Evolutionary conservation across 225 moss, liverwort and hornwort genomes (phyloP).

Genomic region (Physcomitrellopsis africana): DNA sequence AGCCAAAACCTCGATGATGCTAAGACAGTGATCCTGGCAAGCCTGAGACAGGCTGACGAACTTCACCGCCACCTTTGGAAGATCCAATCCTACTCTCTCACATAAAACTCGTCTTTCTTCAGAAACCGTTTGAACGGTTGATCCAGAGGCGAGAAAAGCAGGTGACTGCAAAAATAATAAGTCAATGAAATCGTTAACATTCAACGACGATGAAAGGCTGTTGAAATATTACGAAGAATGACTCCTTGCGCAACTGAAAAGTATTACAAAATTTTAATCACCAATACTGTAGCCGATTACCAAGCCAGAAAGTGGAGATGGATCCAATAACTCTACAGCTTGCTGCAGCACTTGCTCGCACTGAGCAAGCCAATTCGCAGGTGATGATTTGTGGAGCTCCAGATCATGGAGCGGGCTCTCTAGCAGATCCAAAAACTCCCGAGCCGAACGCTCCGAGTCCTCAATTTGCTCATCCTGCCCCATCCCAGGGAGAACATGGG

Average conservation of each 20-base stretch:
- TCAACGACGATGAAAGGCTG: background rate
- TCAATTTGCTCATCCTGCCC: constrained; percentile 39
- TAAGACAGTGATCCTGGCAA: constrained; percentile 49
- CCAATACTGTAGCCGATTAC: constrained; percentile 26
- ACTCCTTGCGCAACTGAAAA: background rate
- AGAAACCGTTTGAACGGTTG: background rate
- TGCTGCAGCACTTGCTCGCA: constrained; percentile 56
- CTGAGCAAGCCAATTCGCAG: constrained; percentile 34
- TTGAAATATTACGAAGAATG: background rate
- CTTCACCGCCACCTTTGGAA: constrained; percentile 57
- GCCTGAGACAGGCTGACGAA: constrained; percentile 53
- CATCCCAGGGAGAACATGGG: background rate
- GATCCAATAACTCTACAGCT: constrained; percentile 55
- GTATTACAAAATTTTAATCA: background rate
- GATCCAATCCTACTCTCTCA: constrained; percentile 57
- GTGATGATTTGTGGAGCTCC: constrained; percentile 35
- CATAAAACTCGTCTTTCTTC: constrained; percentile 28
- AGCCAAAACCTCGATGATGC: constrained; percentile 56
- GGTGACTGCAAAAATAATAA: background rate
- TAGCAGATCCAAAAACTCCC: constrained; percentile 40
- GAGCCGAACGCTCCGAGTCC: constrained; percentile 30
- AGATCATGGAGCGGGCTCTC: constrained; percentile 41
- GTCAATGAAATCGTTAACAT: background rate
- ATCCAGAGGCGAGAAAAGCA: background rate
- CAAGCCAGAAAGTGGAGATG: constrained; percentile 44